Conservation (phyloP, 2,329 filamentous ascomycete genomes). For the Xylaria sp. region DNA sequence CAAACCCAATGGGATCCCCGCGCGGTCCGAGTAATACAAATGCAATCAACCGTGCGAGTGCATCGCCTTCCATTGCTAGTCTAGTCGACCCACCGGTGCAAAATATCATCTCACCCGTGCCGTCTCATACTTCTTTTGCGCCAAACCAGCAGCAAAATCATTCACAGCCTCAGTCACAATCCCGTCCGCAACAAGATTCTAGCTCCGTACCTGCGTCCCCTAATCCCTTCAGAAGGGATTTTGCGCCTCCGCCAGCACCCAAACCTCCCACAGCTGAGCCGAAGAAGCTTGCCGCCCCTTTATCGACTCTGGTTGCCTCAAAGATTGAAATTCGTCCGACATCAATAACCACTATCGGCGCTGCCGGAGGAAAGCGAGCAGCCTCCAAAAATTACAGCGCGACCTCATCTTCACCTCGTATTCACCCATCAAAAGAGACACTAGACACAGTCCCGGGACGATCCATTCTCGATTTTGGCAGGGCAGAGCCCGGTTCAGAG, state of each 20-base stretch:
- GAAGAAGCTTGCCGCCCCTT: conserved; percentile 54
- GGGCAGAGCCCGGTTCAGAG: conserved; percentile 69
- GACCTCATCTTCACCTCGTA: conserved; percentile 61
- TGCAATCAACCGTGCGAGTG: conserved; percentile 76
- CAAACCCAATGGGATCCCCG: conserved; percentile 63
- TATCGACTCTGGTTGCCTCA: conserved; percentile 41
- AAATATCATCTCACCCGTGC: conserved; percentile 54
- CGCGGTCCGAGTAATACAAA: conserved; percentile 52
- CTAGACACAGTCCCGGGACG: conserved; percentile 57
- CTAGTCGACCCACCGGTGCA: conserved; percentile 78
- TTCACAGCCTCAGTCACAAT: conserved; percentile 44
- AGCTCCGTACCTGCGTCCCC: conserved; percentile 58
- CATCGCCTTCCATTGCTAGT: conserved; percentile 91
- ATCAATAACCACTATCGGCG: conserved; percentile 51
- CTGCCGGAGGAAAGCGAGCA: conserved; percentile 45
- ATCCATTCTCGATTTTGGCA: conserved; percentile 71
- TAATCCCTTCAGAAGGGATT: conserved; percentile 53
- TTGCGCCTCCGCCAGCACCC: conserved; percentile 51
- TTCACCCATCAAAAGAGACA: conserved; percentile 61
- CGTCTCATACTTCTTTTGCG: conserved; percentile 52
- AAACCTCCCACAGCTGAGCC: conserved; percentile 50
- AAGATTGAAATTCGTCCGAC: conserved; percentile 51
- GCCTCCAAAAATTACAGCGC: conserved; percentile 54
- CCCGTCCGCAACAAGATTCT: conserved; percentile 51
- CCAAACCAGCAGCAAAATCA: conserved; percentile 45